Percentiles rank a stretch among this genome's conserved stretches.
phyloP scores from a whole-genome alignment of 2,329 filamentous ascomycete genomes.

The Ceratocystis destructans region DNA sequence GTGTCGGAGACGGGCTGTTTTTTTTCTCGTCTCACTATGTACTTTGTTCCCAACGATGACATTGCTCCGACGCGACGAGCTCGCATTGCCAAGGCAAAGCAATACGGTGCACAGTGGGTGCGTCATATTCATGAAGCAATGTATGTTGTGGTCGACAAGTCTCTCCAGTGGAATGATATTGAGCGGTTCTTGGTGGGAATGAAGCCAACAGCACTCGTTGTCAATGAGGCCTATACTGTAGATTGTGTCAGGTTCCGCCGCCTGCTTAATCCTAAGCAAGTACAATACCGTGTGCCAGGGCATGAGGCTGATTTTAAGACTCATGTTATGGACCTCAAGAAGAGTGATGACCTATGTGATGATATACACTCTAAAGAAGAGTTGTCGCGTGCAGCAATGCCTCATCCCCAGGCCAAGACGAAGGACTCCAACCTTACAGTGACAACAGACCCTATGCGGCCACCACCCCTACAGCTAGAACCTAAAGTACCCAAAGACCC shows the following conservation, averaged over 20 bases:
- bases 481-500: constrained; percentile 18
- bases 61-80: constrained; percentile 50
- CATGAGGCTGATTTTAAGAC: constrained; percentile 22
- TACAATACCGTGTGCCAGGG: constrained; percentile 46
- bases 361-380: background rate
- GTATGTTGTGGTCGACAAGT: constrained; percentile 66
- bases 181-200: constrained; percentile 31
- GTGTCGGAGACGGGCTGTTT: constrained; percentile 41
- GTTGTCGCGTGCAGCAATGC: background rate
- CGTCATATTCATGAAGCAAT: constrained; percentile 47
- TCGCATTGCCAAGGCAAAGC: constrained; percentile 60
- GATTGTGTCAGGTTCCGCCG: constrained; percentile 50
- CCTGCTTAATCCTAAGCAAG: constrained; percentile 45
- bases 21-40: constrained; percentile 49
- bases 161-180: constrained; percentile 50
- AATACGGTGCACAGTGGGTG: constrained; percentile 63
- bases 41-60: constrained; percentile 72
- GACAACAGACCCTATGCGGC: background rate
- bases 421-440: background rate
- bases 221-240: constrained; percentile 54
- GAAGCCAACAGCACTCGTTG: constrained; percentile 33
- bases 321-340: background rate
- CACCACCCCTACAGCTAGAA: background rate
- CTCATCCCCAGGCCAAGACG: background rate
- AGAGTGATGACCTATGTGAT: too few species aligned